A percentile compares a stretch with the other conserved stretches of the same genome.
These are phyloP conservation scores for Claviceps lovelessii DNA, from an alignment of 2,329 filamentous ascomycete species.

Conservation along the genomic window DNA sequence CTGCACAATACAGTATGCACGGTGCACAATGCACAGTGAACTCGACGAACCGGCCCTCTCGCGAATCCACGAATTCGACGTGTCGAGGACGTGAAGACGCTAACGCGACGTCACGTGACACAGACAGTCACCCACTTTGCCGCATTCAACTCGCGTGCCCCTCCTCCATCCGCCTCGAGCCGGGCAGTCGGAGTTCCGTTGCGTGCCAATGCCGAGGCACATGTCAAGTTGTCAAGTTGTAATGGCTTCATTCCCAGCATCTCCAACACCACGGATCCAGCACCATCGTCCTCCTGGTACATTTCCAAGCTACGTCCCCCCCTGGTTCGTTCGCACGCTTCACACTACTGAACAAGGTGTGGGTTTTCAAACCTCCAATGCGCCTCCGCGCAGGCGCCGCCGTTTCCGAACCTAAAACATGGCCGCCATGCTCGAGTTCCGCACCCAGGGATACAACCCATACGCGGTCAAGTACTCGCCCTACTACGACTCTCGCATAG, in stretches of 20 bases:
- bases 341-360: background rate
- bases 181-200: background rate
- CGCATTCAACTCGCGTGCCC: too few relatives aligned
- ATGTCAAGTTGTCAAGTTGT: conserved; percentile 11
- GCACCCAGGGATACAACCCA: conserved; percentile 85
- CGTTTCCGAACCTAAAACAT: conserved; percentile 13
- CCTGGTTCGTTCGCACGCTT: background rate
- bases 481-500: conserved; percentile 89
- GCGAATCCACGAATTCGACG: background rate
- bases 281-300: too few relatives aligned
- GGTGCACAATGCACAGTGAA: background rate
- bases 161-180: background rate
- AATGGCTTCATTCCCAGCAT: conserved; percentile 1
- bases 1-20: background rate
- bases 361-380: conserved; percentile 7
- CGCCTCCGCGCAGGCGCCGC: conserved; percentile 7
- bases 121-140: background rate
- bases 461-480: conserved; percentile 97
- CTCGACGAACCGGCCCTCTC: too few relatives aligned
- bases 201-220: conserved; percentile 6
- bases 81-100: background rate
- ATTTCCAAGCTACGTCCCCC: background rate
- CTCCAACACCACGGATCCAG: background rate
- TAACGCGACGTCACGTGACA: conserved; percentile 4
- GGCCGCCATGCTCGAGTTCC: conserved; percentile 77